A percentile compares a stretch with the other conserved stretches of the same genome.
phyloP scores from a whole-genome alignment of 768 basidiomycete genomes.

The Amanita muscaria region DNA sequence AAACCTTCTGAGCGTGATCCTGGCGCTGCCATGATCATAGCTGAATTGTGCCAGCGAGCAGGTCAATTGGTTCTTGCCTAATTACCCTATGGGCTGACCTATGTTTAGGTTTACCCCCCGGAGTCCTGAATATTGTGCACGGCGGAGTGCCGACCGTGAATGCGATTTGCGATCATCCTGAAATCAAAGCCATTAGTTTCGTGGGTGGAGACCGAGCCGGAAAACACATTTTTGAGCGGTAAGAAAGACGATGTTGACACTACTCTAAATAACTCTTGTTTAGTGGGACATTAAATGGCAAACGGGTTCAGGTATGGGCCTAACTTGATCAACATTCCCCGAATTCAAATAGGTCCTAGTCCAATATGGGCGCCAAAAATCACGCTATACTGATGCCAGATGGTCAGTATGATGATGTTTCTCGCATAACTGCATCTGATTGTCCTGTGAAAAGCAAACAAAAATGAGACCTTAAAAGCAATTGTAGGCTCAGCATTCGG shows the following conservation, averaged over 20 bases:
- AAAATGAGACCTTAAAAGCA: constrained; percentile 85
- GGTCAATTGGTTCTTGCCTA: constrained; percentile 28
- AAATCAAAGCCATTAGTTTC: constrained; percentile 92
- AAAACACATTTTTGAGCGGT: constrained; percentile 88
- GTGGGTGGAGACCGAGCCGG: constrained; percentile 93
- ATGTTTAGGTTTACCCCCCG: constrained; percentile 61
- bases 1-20: constrained; percentile 97
- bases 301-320: constrained; percentile 67
- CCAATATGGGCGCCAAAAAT: constrained; percentile 90
- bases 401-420: constrained; percentile 39
- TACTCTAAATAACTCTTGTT: constrained; percentile 6
- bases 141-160: constrained; percentile 88
- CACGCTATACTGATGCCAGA: constrained; percentile 92
- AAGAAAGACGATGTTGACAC: constrained; percentile 8
- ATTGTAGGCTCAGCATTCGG: constrained; percentile 93
- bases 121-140: constrained; percentile 89
- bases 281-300: constrained; percentile 79
- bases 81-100: neutral
- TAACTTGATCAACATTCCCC: neutral
- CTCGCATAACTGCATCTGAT: neutral
- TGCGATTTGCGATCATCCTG: constrained; percentile 84
- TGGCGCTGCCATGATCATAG: constrained; percentile 96
- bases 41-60: constrained; percentile 86
- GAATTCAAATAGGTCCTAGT: constrained; percentile 18
- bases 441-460: constrained; percentile 56